Conservation (phyloP, 2,329 filamentous ascomycete species). For the Diaporthe vaccinii region DNA sequence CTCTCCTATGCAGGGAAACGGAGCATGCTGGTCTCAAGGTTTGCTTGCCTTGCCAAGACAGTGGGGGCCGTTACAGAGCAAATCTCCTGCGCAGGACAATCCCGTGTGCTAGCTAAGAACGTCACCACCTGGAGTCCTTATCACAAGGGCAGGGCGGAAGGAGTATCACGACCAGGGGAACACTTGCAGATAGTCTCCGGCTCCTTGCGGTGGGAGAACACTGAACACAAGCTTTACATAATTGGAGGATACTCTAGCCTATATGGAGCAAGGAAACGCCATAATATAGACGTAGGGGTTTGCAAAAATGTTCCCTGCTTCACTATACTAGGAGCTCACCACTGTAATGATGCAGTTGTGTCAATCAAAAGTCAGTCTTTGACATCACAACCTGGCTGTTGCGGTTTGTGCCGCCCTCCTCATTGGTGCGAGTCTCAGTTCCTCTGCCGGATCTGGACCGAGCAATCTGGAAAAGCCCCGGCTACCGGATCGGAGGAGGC, state of each 20-base stretch:
- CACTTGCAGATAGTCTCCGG: neutral
- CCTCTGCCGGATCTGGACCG: slow-evolving; percentile 3
- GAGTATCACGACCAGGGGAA: neutral
- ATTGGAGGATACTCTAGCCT: too few species aligned
- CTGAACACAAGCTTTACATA: neutral
- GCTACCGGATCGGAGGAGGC: neutral
- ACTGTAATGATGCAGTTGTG: neutral
- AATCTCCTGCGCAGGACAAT: neutral
- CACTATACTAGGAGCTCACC: neutral
- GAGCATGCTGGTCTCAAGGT: neutral
- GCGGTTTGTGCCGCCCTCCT: neutral
- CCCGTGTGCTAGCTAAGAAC: neutral
- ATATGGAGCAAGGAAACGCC: neutral
- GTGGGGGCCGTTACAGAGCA: neutral
- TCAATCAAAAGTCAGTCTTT: neutral
- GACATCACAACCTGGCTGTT: neutral
- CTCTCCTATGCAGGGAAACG: neutral
- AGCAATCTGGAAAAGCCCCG: neutral
- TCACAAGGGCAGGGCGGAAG: neutral
- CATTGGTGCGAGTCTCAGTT: neutral
- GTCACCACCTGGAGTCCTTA: neutral
- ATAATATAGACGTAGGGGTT: neutral
- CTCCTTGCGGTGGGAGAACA: too few species aligned
- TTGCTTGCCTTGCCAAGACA: neutral
- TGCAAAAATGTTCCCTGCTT: neutral